Conservation (phyloP, 306 rosid species). For the Lupinus albus region DNA sequence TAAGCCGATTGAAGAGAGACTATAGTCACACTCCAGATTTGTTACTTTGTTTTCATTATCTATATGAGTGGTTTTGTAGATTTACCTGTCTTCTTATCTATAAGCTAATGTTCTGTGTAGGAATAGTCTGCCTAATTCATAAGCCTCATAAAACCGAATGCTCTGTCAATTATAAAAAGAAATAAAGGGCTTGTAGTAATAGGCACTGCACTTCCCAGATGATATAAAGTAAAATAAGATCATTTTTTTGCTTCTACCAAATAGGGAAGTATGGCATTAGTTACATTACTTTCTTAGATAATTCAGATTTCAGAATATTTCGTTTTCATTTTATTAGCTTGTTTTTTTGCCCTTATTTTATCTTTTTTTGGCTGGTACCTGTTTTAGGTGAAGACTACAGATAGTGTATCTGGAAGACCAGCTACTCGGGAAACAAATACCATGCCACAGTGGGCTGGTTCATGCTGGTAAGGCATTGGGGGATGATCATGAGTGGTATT, state of each 20-base stretch:
- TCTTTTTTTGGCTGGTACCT: conserved; percentile 26
- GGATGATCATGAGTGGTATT: conserved; percentile 36
- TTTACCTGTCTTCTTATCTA: conserved; percentile 26
- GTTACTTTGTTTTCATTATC: conserved; percentile 7
- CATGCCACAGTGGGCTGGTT: conserved; percentile 99
- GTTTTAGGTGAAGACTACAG: conserved; percentile 66
- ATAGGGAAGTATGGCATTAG: background rate
- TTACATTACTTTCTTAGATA: conserved; percentile 27
- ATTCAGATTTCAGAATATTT: conserved; percentile 12
- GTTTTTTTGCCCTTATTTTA: conserved; percentile 19
- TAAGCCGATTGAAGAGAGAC: conserved; percentile 18
- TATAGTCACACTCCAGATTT: background rate
- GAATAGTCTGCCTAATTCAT: conserved; percentile 9
- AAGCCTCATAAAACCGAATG: conserved; percentile 2
- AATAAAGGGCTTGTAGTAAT: conserved; percentile 9
- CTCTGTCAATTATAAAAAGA: conserved; percentile 24
- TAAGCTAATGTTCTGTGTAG: background rate
- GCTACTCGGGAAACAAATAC: conserved; percentile 91
- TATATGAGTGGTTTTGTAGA: background rate
- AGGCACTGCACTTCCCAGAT: background rate
- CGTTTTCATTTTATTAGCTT: conserved; percentile 21
- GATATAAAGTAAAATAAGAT: conserved; percentile 7
- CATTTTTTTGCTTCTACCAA: background rate
- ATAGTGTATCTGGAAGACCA: conserved; percentile 76
- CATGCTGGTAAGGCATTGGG: conserved; percentile 76